Base-by-base conservation (phyloP, 768 basidiomycete species). In the Tricholoma saponaceum region DNA sequence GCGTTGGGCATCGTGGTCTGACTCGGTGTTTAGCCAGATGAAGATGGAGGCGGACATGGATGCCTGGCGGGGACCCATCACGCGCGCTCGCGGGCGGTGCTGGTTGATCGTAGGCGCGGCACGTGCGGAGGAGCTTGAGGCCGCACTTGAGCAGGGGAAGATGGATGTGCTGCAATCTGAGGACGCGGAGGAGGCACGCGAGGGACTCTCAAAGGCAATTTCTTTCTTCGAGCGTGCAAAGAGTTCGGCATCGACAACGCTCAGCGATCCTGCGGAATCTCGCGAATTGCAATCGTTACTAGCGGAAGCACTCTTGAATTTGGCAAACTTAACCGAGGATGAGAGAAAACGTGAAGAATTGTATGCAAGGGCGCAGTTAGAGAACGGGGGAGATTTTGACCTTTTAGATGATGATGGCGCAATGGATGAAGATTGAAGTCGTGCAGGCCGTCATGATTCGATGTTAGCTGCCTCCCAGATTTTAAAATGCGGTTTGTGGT, bases 21-120 rank as follows among this genome's bases (percentile, higher is more conserved):
- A 86, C 60, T 74, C 77, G 7, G 75, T 88, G 10, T 80, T 87
- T 61, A 70, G 74, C 46, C 84, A 87, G 74, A 84, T 87, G 79
- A 79, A 80, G 67, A 78, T 83, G 79, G 81, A 84, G 67, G 79
- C 76, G 23, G 79, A 81, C 59, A 77, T 76, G 62, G 78, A 77
- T n/a, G 72, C 67, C 46, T 83, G 80, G 83, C 70, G 78, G 2
- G 73, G 71, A 7, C 72, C 73, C 1, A 72, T 85, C 20, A 72
- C 73, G 33, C 70, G 73, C 20, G 76, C 80, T 14, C 69, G 84
- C 16, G 84, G 83, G 3, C 74, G 82, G 41, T 80, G 80, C 58
- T 82, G 80, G 75, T 72, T 88, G 9, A 73, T 82, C 22, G 71
- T 82, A 33, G 86, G 84, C n/a, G 72, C 76, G 26, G 82, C 83